Percentiles rank a stretch among this genome's conserved stretches.
These are phyloP conservation scores for Aureobasidium subglaciale DNA, from an alignment of 2,329 filamentous ascomycete genomes.

Conservation along the genomic window DNA sequence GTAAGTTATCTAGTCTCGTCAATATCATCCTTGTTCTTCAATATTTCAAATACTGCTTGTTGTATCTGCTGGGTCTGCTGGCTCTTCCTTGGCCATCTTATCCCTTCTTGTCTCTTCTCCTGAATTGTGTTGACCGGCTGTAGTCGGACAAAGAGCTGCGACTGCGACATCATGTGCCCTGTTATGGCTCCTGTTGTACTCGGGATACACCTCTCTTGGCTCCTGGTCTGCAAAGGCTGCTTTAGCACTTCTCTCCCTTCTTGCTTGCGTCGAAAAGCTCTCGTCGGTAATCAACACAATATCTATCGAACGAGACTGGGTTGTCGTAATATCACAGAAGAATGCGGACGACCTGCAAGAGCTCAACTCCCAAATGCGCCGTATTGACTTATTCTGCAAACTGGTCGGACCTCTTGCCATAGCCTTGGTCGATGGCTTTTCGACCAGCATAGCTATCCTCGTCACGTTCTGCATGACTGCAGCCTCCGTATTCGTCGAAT, in stretches of 20 bases:
- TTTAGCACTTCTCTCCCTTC: constrained; percentile 35
- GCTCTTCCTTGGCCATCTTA: background rate
- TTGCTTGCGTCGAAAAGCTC: constrained; percentile 65
- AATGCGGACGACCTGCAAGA: constrained; percentile 29
- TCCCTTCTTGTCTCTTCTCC: background rate
- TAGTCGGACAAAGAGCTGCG: constrained; percentile 28
- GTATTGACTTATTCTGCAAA: constrained; percentile 55
- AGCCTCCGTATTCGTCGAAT: constrained; percentile 44
- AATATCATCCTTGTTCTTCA: background rate
- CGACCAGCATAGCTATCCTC: constrained; percentile 43
- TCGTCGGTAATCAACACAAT: constrained; percentile 58
- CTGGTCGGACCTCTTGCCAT: constrained; percentile 48
- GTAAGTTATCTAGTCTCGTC: constrained; percentile 1
- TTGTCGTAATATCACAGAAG: constrained; percentile 45
- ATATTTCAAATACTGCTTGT: background rate
- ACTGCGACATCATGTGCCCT: constrained; percentile 21
- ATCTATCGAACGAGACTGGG: constrained; percentile 65
- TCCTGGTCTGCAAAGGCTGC: constrained; percentile 18
- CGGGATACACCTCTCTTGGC: background rate
- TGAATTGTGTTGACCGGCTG: background rate
- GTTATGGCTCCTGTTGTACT: constrained; percentile 15
- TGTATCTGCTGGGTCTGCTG: background rate
- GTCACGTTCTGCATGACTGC: constrained; percentile 45
- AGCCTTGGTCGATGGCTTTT: constrained; percentile 42
- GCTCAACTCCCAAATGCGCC: constrained; percentile 52